Base-by-base conservation (phyloP, 306 rosid species). In the Albizia julibrissin region DNA sequence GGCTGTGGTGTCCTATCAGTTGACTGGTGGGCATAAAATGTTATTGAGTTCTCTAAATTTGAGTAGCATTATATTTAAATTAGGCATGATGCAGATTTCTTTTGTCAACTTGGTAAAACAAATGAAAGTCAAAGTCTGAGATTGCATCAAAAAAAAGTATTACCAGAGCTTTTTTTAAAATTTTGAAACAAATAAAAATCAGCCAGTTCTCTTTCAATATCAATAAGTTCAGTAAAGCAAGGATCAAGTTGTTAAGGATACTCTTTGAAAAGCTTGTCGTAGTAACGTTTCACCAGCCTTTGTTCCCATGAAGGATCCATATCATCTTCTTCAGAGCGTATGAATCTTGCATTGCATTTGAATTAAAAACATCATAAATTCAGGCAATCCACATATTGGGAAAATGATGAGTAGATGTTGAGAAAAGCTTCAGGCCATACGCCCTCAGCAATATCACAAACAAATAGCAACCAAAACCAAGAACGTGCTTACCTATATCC, bases 231-330 rank as follows among this genome's bases (percentile, higher is more conserved):
- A 44, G 78, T 75, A 22, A 47, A 77, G 76, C 56, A 64, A 39
- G 3, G 61, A 70, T 42, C 46, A 65, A 56, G 68, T 77, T 67
- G 56, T 66, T 74, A 86, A 93, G 97, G 99, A 93, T 95, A 95
- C 99, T 95, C 99, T 85, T 95, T 93, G 82, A 93, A 95, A 87
- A 93, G 96, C 88, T 95, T 93, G 46, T 90, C 94, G 87, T 93
- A 91, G 85, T 93, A 95, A 67, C 93, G 94, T 89, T 92, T 95
- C 80, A 95, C 99, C 82, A 95, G 92, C 95, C 94, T 90, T 88
- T 93, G 99, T 85, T 91, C 99, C 99, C 99, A 91, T 54, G 99
- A 95, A 67, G 87, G 87, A 87, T 95, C 71, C 97, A 87, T 79
- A 67, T 93, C 98, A 91, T 93, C 99, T 89, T 93, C 98, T 87